These are phyloP conservation scores for Alternaria gaisen DNA, from an alignment of 2,329 filamentous ascomycete genomes.

Conservation along the genomic window DNA sequence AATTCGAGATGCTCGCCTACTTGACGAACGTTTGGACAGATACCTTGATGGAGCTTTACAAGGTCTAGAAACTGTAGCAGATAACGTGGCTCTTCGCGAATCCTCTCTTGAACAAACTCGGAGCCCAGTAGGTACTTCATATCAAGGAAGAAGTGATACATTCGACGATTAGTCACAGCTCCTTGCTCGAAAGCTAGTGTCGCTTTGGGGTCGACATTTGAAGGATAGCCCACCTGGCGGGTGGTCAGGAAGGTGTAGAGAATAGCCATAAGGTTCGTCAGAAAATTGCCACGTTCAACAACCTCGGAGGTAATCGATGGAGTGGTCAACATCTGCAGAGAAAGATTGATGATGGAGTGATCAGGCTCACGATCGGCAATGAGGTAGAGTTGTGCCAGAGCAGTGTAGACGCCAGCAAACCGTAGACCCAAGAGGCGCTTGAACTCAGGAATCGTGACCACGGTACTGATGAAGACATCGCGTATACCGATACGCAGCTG, in stretches of 20 bases:
- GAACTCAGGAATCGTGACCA: slow-evolving; percentile 94
- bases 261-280: slow-evolving; percentile 94
- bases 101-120: slow-evolving; percentile 83
- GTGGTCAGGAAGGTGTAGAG: slow-evolving; percentile 97
- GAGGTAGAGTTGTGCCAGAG: slow-evolving; percentile 90
- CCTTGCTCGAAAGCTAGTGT: slow-evolving; percentile 93
- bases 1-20: slow-evolving; percentile 97
- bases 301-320: slow-evolving; percentile 96
- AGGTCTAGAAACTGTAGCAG: slow-evolving; percentile 94
- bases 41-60: slow-evolving; percentile 95
- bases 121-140: slow-evolving; percentile 90
- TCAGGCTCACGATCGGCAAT: slow-evolving; percentile 96
- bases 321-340: slow-evolving; percentile 94
- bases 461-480: slow-evolving; percentile 93
- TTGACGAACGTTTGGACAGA: slow-evolving; percentile 91
- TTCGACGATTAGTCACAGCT: slow-evolving; percentile 90
- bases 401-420: slow-evolving; percentile 95
- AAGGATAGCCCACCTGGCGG: slow-evolving; percentile 91
- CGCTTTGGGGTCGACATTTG: slow-evolving; percentile 84
- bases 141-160: slow-evolving; percentile 98
- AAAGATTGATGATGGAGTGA: slow-evolving; percentile 98
- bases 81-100: slow-evolving; percentile 85
- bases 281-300: slow-evolving; percentile 92
- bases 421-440: slow-evolving; percentile 91
- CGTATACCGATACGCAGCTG: slow-evolving; percentile 89